These are phyloP conservation scores for Dioscorea dumetorum DNA, from an alignment of 106 monocot genomes.

Conservation along the genomic window DNA sequence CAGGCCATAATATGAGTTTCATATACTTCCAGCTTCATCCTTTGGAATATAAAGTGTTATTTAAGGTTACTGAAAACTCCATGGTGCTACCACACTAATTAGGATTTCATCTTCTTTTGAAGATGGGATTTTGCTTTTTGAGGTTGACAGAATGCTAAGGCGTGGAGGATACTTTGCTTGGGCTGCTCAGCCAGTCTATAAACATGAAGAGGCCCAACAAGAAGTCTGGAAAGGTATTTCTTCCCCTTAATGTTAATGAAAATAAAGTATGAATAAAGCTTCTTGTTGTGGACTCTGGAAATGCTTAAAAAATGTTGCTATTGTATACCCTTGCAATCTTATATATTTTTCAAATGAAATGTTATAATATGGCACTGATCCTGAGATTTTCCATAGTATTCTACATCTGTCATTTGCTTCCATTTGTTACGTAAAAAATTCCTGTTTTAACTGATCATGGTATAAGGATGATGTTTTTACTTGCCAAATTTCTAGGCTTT, in stretches of 20 bases:
- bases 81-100: not conserved
- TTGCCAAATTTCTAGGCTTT: too few species aligned
- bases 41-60: too few species aligned
- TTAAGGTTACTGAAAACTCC: too few species aligned
- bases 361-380: too few species aligned
- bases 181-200: conserved; percentile 97
- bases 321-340: not conserved
- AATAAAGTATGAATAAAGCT: not conserved
- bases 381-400: too few species aligned
- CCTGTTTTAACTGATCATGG: too few species aligned
- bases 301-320: not conserved
- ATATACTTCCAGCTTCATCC: too few species aligned
- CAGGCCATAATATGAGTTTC: too few species aligned
- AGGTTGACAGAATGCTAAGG: conserved; percentile 95
- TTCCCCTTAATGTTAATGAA: not conserved
- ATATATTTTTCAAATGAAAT: too few species aligned
- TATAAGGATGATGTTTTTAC: too few species aligned
- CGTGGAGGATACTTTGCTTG: conserved; percentile 94
- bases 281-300: not conserved
- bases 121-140: conserved; percentile 93
- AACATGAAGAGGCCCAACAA: conserved; percentile 81
- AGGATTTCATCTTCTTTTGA: conserved; percentile 8
- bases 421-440: too few species aligned
- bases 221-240: conserved; percentile 77
- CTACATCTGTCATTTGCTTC: too few species aligned